Evolutionary conservation across 169 alveolate genomes (phyloP).

Genomic region (Plasmodium ovale): DNA sequence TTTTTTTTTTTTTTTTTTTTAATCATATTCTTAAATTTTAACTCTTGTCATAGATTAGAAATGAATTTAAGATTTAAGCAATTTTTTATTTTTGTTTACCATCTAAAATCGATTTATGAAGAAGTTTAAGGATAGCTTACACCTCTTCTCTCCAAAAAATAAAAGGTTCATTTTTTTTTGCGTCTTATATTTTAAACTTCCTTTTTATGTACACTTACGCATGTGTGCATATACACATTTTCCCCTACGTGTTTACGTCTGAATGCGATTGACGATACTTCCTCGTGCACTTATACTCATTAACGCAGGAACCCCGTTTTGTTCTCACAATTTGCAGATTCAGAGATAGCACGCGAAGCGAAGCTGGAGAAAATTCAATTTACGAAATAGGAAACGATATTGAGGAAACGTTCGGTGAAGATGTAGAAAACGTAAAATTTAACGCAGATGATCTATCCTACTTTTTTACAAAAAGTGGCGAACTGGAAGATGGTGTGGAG

Average conservation of each 20-base stretch:
- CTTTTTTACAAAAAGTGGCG: conserved; percentile 44
- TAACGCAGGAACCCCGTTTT: neutral
- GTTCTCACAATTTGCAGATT: conserved; percentile 3
- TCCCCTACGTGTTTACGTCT: neutral
- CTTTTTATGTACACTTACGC: neutral
- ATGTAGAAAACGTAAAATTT: conserved; percentile 66
- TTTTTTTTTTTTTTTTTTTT: conserved; percentile 1
- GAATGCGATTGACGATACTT: neutral
- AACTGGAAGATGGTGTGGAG: conserved; percentile 3
- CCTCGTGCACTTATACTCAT: neutral
- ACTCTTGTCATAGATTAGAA: conserved; percentile 53
- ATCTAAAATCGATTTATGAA: conserved; percentile 46
- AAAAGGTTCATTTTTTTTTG: conserved; percentile 35
- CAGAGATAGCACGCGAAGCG: conserved; percentile 7
- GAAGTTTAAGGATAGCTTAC: conserved; percentile 54
- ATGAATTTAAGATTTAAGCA: conserved; percentile 32
- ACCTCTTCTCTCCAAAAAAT: conserved; percentile 43
- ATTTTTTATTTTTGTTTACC: conserved; percentile 35
- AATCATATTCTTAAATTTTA: too few relatives aligned
- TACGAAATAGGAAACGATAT: conserved; percentile 52
- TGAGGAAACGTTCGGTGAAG: conserved; percentile 61
- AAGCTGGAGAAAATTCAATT: neutral
- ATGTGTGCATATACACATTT: neutral
- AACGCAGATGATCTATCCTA: conserved; percentile 47
- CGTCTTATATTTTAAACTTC: neutral